Conservation (phyloP, 495 filamentous ascomycete species). For the Pseudomonodictys pantanalensis region DNA sequence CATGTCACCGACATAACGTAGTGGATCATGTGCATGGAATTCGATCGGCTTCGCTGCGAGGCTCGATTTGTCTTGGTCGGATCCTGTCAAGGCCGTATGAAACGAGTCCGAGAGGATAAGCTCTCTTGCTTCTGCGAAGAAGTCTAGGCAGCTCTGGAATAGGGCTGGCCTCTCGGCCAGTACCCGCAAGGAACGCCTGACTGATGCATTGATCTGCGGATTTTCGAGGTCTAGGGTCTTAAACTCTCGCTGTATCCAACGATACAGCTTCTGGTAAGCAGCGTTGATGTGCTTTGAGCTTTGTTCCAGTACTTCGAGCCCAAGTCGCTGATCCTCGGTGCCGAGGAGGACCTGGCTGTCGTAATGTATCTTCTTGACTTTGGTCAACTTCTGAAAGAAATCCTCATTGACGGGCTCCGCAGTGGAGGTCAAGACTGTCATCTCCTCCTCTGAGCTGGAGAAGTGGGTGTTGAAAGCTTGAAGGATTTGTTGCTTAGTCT, state of each 20-base stretch:
- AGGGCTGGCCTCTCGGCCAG: slow-evolving; percentile 84
- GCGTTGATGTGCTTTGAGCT: slow-evolving; percentile 80
- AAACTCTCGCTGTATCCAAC: slow-evolving; percentile 93
- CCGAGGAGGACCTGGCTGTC: slow-evolving; percentile 88
- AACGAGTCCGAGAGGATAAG: slow-evolving; percentile 86
- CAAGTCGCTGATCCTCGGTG: slow-evolving; percentile 82
- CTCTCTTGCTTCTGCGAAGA: slow-evolving; percentile 88
- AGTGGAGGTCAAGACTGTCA: slow-evolving; percentile 65
- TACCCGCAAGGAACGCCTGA: slow-evolving; percentile 79
- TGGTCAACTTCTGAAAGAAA: slow-evolving; percentile 78
- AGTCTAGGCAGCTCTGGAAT: slow-evolving; percentile 92
- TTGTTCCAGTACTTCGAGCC: slow-evolving; percentile 86
- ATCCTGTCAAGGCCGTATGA: slow-evolving; percentile 83
- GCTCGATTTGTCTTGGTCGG: slow-evolving; percentile 37
- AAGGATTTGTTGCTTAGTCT: slow-evolving; percentile 84
- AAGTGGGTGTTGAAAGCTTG: slow-evolving; percentile 82
- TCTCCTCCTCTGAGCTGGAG: slow-evolving; percentile 74
- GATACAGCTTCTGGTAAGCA: slow-evolving; percentile 91
- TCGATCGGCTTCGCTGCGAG: slow-evolving; percentile 83
- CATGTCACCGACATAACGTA: slow-evolving; percentile 96
- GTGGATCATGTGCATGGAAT: slow-evolving; percentile 82
- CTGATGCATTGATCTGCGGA: slow-evolving; percentile 83
- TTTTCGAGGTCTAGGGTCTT: slow-evolving; percentile 90
- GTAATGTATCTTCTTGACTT: slow-evolving; percentile 79
- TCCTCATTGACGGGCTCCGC: slow-evolving; percentile 78